phyloP scores from a whole-genome alignment of 768 basidiomycete species.

The Mycena vulgaris region DNA sequence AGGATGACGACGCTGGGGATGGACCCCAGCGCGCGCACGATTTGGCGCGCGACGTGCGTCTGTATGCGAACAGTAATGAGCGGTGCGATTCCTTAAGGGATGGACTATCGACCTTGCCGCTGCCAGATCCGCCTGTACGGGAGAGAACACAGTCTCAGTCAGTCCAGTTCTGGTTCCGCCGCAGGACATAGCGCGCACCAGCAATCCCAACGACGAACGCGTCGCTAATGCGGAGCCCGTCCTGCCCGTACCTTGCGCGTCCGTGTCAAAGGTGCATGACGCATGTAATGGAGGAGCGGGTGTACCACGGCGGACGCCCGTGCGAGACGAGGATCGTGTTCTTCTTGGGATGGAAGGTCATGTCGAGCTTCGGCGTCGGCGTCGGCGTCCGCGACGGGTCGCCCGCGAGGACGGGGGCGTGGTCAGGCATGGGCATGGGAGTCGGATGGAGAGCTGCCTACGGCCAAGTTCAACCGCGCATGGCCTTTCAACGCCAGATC shows the following conservation, averaged over 20 bases:
- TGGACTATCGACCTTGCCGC: slow-evolving; percentile 77
- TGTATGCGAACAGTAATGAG: slow-evolving; percentile 45
- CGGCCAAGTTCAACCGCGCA: too few relatives aligned
- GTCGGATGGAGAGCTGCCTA: too few relatives aligned
- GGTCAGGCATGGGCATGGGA: slow-evolving; percentile 1
- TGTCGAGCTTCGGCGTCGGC: background rate
- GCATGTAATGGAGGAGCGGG: slow-evolving; percentile 23
- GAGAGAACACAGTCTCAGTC: background rate
- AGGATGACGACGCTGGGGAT: slow-evolving; percentile 93
- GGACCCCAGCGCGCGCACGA: slow-evolving; percentile 83
- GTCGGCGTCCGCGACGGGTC: background rate
- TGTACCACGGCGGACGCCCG: slow-evolving; percentile 88
- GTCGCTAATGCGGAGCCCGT: slow-evolving; percentile 77
- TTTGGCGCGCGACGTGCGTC: slow-evolving; percentile 91
- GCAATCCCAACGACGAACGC: slow-evolving; percentile 91
- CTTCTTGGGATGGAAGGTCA: slow-evolving; percentile 65
- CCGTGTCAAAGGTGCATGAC: slow-evolving; percentile 11
- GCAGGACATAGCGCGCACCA: slow-evolving; percentile 60
- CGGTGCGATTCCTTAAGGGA: background rate
- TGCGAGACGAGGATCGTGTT: slow-evolving; percentile 88
- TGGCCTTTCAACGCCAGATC: too few relatives aligned
- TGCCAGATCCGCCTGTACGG: slow-evolving; percentile 82
- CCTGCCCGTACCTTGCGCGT: slow-evolving; percentile 78
- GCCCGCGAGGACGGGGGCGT: background rate
- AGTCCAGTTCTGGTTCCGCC: background rate